phyloP scores from a whole-genome alignment of 192 early-diverging fungal genomes.

The Coemansia sp. region DNA sequence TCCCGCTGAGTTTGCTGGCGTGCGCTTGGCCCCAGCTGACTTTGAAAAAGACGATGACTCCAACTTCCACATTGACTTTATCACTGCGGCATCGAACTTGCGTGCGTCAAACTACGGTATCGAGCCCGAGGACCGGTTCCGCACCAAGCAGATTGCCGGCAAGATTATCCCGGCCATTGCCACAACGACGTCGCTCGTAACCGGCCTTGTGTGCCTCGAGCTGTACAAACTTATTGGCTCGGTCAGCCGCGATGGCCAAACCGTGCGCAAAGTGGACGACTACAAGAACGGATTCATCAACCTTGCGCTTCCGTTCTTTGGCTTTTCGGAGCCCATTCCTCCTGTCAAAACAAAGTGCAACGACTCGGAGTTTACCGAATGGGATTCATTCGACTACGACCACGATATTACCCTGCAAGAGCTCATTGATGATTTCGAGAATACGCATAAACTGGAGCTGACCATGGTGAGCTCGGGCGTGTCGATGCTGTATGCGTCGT shows the following conservation, averaged over 20 bases:
- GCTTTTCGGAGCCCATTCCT: constrained; percentile 97
- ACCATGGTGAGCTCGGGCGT: constrained; percentile 91
- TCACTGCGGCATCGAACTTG: constrained; percentile 96
- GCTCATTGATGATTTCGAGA: constrained; percentile 82
- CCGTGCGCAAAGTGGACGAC: constrained; percentile 80
- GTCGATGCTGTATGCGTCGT: constrained; percentile 90
- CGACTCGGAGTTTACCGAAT: constrained; percentile 83
- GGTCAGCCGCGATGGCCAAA: constrained; percentile 21
- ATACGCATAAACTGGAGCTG: constrained; percentile 81
- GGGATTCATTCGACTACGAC: constrained; percentile 92
- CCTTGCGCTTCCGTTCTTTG: constrained; percentile 97
- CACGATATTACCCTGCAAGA: constrained; percentile 86
- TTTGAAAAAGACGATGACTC: constrained; percentile 99
- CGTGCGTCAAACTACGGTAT: constrained; percentile 84
- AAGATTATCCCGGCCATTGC: constrained; percentile 92
- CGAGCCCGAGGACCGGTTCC: constrained; percentile 69
- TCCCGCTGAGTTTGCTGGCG: constrained; percentile 76
- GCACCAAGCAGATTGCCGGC: constrained; percentile 87
- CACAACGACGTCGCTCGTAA: constrained; percentile 94
- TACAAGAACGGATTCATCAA: constrained; percentile 99
- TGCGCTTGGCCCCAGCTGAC: constrained; percentile 85
- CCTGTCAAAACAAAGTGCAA: constrained; percentile 86
- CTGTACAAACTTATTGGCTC: constrained; percentile 82
- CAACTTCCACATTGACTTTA: constrained; percentile 99
- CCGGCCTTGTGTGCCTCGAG: constrained; percentile 96